Base-by-base conservation (phyloP, 257 asterid species). In the Parsonsia alboflavescens region DNA sequence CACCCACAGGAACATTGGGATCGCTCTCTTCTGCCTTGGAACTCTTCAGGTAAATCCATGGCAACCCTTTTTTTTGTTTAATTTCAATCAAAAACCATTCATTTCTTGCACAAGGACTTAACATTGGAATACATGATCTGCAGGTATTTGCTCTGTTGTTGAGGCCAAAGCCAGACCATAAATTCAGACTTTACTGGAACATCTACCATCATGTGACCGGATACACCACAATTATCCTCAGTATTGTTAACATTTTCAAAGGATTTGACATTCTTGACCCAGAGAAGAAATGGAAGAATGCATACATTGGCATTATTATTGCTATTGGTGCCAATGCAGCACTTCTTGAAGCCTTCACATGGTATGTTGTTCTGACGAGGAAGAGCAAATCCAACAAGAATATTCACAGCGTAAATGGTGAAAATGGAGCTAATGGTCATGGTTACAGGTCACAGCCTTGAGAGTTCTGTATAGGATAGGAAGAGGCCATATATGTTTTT, bases 111-210 rank as follows among this genome's bases (percentile, higher is more conserved):
- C 17, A 48, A 11, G 12, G 17, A 48, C 53, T 48, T 2, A 42
- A 15, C 22, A 52, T 52, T 5, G n/a, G 9, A 52, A 5, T 1
- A 52, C 22, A 52, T 5, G 5, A 22, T 39, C 0, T 61, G 33
- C 53, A 88, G 93, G 79, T 82, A 1, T 88, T 89, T 45, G 97
- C 98, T 15, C 71, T 93, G 79, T 86, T 90, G 0, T 56, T 93
- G 73, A 77, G 98, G 86, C 98, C 97, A 11, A 91, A 89, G 88
- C 91, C 92, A 4, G 95, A 93, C 30, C 95, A 91, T 79, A 93
- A 93, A 49, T 88, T 53, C 80, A 88, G 97, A 82, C 7, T 84
- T 0, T 82, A 86, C 80, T 93, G 98, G 97, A 93, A 93, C 89
- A 70, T 93, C 12, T 93, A 93, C 87, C 98, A 93, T 53, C 83